Conservation (phyloP, 345 rosid genomes). For the Citrus hindsii region DNA sequence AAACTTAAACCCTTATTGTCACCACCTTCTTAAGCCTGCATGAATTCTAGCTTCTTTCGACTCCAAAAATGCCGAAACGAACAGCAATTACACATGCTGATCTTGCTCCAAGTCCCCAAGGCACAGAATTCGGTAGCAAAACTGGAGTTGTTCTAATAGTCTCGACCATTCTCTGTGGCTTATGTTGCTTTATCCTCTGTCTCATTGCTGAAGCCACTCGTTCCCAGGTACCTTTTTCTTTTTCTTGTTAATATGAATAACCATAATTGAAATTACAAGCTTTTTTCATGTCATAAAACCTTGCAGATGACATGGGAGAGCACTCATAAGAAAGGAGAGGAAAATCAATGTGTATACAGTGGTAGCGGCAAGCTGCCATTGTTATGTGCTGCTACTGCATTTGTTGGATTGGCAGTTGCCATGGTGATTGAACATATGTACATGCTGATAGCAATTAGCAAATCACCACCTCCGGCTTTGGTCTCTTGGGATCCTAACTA, state of each 20-base stretch:
- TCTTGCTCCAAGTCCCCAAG: constrained; percentile 51
- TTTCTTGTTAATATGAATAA: neutral
- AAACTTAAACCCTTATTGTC: neutral
- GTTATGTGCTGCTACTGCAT: constrained; percentile 55
- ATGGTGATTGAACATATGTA: constrained; percentile 69
- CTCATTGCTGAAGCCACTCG: constrained; percentile 87
- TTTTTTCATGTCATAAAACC: neutral
- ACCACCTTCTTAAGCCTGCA: constrained; percentile 8
- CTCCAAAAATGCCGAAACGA: constrained; percentile 37
- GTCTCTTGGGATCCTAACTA: constrained; percentile 49
- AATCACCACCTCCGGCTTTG: constrained; percentile 50
- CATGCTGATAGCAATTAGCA: constrained; percentile 61
- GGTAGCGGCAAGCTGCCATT: constrained; percentile 74
- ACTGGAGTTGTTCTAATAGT: constrained; percentile 45
- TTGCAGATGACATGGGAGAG: constrained; percentile 58
- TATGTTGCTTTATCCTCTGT: constrained; percentile 75
- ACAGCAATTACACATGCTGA: constrained; percentile 83
- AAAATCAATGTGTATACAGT: constrained; percentile 56
- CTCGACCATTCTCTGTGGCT: constrained; percentile 64
- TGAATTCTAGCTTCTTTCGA: constrained; percentile 8
- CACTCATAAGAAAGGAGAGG: constrained; percentile 8
- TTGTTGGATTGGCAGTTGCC: constrained; percentile 56
- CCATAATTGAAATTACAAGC: neutral
- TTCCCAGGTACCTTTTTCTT: constrained; percentile 57
- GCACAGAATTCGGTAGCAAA: constrained; percentile 69